These are phyloP conservation scores for Euryodendron excelsum DNA, from an alignment of 148 eudicot species.

Conservation along the genomic window DNA sequence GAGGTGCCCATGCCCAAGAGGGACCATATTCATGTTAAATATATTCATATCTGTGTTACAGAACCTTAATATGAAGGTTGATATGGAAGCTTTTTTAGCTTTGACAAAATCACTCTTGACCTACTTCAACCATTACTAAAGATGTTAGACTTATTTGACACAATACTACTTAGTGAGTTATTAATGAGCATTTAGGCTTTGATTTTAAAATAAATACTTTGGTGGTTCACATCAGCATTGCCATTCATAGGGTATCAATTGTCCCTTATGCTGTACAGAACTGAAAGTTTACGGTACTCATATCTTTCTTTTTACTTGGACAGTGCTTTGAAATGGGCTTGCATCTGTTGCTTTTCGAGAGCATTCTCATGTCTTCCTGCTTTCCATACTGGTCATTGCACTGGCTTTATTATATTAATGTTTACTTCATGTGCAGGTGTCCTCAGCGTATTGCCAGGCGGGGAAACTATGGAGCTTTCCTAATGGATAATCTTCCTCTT, in stretches of 20 bases:
- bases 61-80: background rate
- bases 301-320: background rate
- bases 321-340: background rate
- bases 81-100: background rate
- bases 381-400: background rate
- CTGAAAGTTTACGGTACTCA: background rate
- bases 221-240: background rate
- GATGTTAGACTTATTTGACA: background rate
- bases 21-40: background rate
- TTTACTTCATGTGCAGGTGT: conserved; percentile 54
- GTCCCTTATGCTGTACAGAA: background rate
- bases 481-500: conserved; percentile 91
- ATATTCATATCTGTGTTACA: background rate
- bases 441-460: conserved; percentile 92
- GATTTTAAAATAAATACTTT: background rate
- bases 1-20: no score
- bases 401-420: background rate
- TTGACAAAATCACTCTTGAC: background rate
- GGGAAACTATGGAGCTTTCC: conserved; percentile 95
- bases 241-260: background rate
- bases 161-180: background rate
- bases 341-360: background rate
- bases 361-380: background rate
- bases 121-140: background rate
- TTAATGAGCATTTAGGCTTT: background rate